Conservation (phyloP, 805 yeast species). For the Pichia nanzhaoensis region DNA sequence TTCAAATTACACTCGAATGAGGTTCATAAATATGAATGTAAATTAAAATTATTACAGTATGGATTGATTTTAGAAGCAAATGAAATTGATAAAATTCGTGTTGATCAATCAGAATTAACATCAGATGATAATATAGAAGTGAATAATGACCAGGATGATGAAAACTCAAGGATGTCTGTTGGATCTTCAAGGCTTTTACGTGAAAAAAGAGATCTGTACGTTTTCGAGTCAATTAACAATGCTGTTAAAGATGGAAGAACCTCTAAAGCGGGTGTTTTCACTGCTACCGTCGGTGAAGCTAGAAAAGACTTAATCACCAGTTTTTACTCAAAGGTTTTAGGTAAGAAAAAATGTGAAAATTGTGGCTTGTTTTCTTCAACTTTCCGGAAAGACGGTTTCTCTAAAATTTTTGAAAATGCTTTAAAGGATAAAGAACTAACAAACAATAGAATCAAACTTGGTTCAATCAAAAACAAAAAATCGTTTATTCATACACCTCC, state of each 20-base stretch:
- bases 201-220: conserved; percentile 60
- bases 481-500: conserved; percentile 40
- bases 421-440: conserved; percentile 74
- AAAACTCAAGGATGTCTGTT: conserved; percentile 15
- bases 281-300: conserved; percentile 83
- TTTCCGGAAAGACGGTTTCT: conserved; percentile 90
- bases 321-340: conserved; percentile 63
- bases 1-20: conserved; percentile 67
- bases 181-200: conserved; percentile 37
- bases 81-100: conserved; percentile 56
- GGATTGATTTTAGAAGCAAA: conserved; percentile 78
- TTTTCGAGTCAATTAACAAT: conserved; percentile 57
- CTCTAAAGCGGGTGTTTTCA: conserved; percentile 57
- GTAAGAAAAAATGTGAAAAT: conserved; percentile 87
- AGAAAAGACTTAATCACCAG: conserved; percentile 68
- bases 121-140: conserved; percentile 33
- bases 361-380: conserved; percentile 94
- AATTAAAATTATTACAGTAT: conserved; percentile 74
- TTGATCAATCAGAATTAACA: conserved; percentile 26
- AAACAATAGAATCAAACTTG: conserved; percentile 69
- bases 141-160: conserved; percentile 32
- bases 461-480: conserved; percentile 16
- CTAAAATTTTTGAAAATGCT: conserved; percentile 86
- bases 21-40: conserved; percentile 70
- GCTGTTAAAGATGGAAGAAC: conserved; percentile 77